phyloP scores from a whole-genome alignment of 140 eudicot species.

The Cichorium intybus region DNA sequence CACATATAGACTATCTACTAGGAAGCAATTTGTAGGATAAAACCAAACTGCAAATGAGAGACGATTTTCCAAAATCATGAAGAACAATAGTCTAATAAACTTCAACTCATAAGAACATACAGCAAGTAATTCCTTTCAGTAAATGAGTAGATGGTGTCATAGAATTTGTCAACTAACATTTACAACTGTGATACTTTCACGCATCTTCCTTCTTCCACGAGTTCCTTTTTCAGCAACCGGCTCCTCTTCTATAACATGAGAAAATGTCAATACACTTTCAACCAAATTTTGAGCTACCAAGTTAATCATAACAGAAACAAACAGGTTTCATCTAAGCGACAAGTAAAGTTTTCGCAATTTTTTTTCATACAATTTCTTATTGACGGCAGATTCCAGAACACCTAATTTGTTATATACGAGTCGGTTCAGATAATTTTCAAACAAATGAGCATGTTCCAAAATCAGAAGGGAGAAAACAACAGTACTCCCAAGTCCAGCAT shows the following conservation, averaged over 20 bases:
- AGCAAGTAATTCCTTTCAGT: background rate
- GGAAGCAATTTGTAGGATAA: background rate
- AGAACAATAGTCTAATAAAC: conserved; percentile 3
- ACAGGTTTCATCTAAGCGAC: background rate
- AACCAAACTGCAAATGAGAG: background rate
- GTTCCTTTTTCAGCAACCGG: conserved; percentile 34
- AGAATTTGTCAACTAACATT: conserved; percentile 53
- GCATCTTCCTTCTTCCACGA: conserved; percentile 51
- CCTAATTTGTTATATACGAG: background rate
- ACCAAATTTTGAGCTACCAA: conserved; percentile 7
- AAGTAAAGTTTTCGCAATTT: background rate
- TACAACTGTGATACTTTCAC: conserved; percentile 22
- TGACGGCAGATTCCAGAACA: background rate
- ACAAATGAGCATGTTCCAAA: background rate
- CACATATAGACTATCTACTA: background rate
- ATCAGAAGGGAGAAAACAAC: background rate
- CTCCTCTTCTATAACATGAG: conserved; percentile 61
- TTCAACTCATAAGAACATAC: conserved; percentile 3
- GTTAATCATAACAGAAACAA: background rate
- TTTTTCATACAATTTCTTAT: background rate
- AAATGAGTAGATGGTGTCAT: conserved; percentile 6
- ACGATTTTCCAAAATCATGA: background rate
- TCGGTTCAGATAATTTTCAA: background rate
- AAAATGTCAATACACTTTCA: conserved; percentile 16
- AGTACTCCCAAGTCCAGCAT: background rate